Base-by-base conservation (phyloP, 345 rosid species). In the Balakata baccata region DNA sequence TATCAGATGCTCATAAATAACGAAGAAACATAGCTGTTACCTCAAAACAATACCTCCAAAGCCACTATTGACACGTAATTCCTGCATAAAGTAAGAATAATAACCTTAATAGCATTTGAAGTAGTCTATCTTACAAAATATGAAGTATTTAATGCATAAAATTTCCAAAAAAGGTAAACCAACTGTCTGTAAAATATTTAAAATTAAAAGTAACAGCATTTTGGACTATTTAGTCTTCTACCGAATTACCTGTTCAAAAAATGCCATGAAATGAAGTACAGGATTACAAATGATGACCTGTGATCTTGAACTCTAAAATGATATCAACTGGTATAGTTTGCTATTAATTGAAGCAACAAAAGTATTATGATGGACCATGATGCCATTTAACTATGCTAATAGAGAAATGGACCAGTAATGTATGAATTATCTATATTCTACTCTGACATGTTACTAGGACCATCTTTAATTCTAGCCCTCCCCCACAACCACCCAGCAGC, bases 31-130 rank as follows among this genome's bases (percentile, higher is more conserved):
- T 13, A 9, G 46, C 12, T 23, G 57, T 79, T 84, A 91, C 98
- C 99, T 95, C 79, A 95, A 77, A 80, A 84, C 94, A 81, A 95
- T 79, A 59, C 98, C 99, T 16, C 99, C 91, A 41, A 95, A 95
- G 64, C 94, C 92, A 71, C 85, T 83, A 78, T 77, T 85, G 43
- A 92, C 93, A 0, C 94, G 92, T 70, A 95, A 74, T 81, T 93
- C 99, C 99, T 95, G 92, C 87, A 87, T 57, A 71, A 22, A 63
- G 74, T 62, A 20, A 13, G 66, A 47, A 45, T 65, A 64, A 51
- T 65, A 64, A 29, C 63, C 34, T 71, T 64, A 65, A 64, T 23
- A 14, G 17, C 34, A 57, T 39, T 11, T 23, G 49, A 63, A 73
- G 22, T 46, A 46, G 37, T 17, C 72, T 23, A 34, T 53, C 8